phyloP scores from a whole-genome alignment of 2,329 filamentous ascomycete species.

The Geosmithia flava region DNA sequence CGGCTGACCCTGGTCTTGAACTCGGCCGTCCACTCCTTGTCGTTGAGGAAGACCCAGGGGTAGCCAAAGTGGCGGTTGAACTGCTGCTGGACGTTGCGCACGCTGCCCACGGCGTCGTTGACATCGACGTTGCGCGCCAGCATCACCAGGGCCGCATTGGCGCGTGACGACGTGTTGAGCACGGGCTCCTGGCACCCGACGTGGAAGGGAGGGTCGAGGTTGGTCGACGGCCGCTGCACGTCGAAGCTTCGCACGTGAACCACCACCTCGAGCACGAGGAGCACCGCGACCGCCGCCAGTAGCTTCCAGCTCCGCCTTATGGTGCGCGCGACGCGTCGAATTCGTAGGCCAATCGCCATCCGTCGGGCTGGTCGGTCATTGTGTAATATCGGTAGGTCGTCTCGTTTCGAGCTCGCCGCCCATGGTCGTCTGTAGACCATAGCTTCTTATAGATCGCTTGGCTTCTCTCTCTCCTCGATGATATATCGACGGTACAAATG shows the following conservation, averaged over 20 bases:
- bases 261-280: slow-evolving; percentile 1
- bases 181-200: slow-evolving; percentile 25
- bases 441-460: no score
- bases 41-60: slow-evolving; percentile 32
- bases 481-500: no score
- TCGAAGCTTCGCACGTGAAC: slow-evolving; percentile 19
- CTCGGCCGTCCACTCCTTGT: slow-evolving; percentile 24
- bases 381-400: not conserved
- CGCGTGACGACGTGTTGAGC: slow-evolving; percentile 16
- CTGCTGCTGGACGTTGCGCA: slow-evolving; percentile 26
- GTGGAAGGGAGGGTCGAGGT: slow-evolving; percentile 26
- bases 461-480: no score
- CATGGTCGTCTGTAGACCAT: not conserved
- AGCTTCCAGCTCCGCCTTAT: slow-evolving; percentile 5
- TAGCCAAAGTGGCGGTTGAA: slow-evolving; percentile 35
- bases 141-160: slow-evolving; percentile 32
- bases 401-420: not conserved
- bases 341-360: not conserved
- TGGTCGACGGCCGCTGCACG: slow-evolving; percentile 18
- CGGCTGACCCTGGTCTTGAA: slow-evolving; percentile 24
- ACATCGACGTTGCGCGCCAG: slow-evolving; percentile 31
- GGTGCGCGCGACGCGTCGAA: not conserved
- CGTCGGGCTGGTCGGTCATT: not conserved
- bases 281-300: slow-evolving; percentile 13
- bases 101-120: slow-evolving; percentile 21